Evolutionary conservation across 148 eudicot species (phyloP).

Genomic region (Rhododendron kiyosumense): DNA sequence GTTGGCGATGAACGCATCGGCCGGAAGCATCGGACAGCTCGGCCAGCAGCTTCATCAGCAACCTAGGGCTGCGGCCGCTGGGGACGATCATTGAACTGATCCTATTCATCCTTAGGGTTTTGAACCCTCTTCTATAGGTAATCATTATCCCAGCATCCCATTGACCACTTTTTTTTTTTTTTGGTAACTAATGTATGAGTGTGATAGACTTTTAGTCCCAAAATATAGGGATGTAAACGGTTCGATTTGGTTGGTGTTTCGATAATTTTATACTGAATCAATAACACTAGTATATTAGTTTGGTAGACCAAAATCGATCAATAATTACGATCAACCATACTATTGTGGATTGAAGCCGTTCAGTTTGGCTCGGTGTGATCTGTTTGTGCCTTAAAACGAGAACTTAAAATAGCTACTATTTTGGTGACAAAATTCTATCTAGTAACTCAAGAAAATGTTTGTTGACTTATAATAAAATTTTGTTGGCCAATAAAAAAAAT

Average conservation of each 20-base stretch:
- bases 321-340: background rate
- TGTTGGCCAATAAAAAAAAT: no score
- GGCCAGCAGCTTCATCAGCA: slow-evolving; percentile 37
- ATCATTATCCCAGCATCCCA: background rate
- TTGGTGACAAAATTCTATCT: background rate
- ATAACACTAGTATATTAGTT: background rate
- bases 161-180: background rate
- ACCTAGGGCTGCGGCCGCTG: slow-evolving; percentile 43
- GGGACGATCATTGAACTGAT: slow-evolving; percentile 34
- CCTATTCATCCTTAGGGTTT: slow-evolving; percentile 52
- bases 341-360: background rate
- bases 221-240: background rate
- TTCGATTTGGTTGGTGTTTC: background rate
- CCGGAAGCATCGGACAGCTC: slow-evolving; percentile 37
- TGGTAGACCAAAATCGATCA: background rate
- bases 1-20: slow-evolving; percentile 45
- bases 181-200: background rate
- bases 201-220: background rate
- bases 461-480: no score
- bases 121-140: background rate
- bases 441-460: no score
- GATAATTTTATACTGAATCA: background rate
- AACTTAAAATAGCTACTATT: background rate
- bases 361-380: background rate
- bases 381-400: background rate